phyloP scores from a whole-genome alignment of 805 yeast species.

The Nakazawaea ambrosiae region DNA sequence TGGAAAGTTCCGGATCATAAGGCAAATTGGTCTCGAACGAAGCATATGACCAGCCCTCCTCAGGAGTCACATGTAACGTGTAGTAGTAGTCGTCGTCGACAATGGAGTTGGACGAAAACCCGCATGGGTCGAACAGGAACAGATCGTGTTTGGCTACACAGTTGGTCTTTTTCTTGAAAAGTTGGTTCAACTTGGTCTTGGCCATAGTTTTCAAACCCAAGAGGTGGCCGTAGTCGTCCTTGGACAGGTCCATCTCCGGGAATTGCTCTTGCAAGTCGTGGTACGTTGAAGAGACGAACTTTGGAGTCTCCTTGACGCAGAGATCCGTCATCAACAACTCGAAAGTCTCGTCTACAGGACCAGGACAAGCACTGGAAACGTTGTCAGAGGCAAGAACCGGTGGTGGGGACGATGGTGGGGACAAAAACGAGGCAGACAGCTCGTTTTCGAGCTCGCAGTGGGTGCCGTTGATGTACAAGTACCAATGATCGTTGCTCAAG shows the following conservation, averaged over 20 bases:
- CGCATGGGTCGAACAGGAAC: slow-evolving; percentile 90
- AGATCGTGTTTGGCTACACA: slow-evolving; percentile 58
- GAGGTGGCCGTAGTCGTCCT: slow-evolving; percentile 71
- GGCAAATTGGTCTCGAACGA: slow-evolving; percentile 88
- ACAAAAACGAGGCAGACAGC: not conserved
- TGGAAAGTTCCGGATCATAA: slow-evolving; percentile 30
- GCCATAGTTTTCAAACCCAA: slow-evolving; percentile 66
- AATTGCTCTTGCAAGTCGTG: slow-evolving; percentile 20
- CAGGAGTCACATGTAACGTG: slow-evolving; percentile 93
- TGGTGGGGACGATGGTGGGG: slow-evolving; percentile 6
- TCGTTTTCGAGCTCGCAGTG: slow-evolving; percentile 8
- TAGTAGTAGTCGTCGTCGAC: slow-evolving; percentile 51
- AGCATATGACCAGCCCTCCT: slow-evolving; percentile 90
- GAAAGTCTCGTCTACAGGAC: slow-evolving; percentile 49
- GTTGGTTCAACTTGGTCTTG: slow-evolving; percentile 51
- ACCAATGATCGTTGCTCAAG: slow-evolving; percentile 83
- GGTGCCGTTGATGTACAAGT: slow-evolving; percentile 62
- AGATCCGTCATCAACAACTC: slow-evolving; percentile 90
- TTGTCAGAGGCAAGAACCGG: not conserved
- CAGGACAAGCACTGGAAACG: not conserved
- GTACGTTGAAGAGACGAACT: slow-evolving; percentile 35
- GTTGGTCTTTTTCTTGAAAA: slow-evolving; percentile 28
- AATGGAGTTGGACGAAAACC: slow-evolving; percentile 85
- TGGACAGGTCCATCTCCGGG: slow-evolving; percentile 38
- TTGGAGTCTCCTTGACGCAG: slow-evolving; percentile 44